Percentiles rank a stretch among this genome's conserved stretches.
Evolutionary conservation across 805 yeast species (phyloP).

Genomic region (Metschnikowia dekortorum): DNA sequence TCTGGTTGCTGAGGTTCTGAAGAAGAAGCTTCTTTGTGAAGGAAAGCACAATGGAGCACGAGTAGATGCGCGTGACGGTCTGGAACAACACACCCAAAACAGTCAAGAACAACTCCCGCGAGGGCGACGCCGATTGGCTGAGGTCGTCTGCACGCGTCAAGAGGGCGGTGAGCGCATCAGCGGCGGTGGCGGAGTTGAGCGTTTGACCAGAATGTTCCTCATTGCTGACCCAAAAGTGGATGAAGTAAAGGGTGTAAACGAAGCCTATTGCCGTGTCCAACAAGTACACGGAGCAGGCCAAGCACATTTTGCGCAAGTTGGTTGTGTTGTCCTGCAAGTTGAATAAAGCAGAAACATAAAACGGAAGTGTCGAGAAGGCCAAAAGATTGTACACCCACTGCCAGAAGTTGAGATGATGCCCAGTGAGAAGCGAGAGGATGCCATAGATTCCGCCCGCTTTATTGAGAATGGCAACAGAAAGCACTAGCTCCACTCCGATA

Average conservation of each 20-base stretch:
- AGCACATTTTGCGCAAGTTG: constrained; percentile 55
- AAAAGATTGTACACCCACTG: constrained; percentile 78
- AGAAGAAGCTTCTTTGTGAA: constrained; percentile 55
- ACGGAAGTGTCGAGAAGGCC: constrained; percentile 58
- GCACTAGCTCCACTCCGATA: constrained; percentile 78
- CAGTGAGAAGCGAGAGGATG: constrained; percentile 77
- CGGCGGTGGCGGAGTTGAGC: not conserved
- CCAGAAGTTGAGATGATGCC: constrained; percentile 76
- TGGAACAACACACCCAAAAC: constrained; percentile 46
- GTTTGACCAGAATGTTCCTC: constrained; percentile 31
- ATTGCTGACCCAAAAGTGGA: constrained; percentile 65
- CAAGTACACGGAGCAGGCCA: constrained; percentile 58
- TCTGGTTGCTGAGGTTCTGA: constrained; percentile 24
- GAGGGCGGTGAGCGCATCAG: not conserved
- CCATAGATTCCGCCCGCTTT: constrained; percentile 90
- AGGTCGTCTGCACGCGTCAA: constrained; percentile 8
- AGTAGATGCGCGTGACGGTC: constrained; percentile 51
- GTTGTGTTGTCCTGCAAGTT: constrained; percentile 40
- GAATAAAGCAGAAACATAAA: constrained; percentile 58
- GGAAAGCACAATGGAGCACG: constrained; percentile 53
- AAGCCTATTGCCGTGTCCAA: constrained; percentile 65
- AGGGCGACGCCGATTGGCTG: constrained; percentile 62
- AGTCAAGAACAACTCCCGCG: constrained; percentile 53
- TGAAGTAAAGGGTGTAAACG: constrained; percentile 69
- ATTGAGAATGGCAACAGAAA: constrained; percentile 74